Percentiles rank a stretch among this genome's conserved stretches.
phyloP scores from a whole-genome alignment of 306 rosid genomes.

The Trifolium repens region DNA sequence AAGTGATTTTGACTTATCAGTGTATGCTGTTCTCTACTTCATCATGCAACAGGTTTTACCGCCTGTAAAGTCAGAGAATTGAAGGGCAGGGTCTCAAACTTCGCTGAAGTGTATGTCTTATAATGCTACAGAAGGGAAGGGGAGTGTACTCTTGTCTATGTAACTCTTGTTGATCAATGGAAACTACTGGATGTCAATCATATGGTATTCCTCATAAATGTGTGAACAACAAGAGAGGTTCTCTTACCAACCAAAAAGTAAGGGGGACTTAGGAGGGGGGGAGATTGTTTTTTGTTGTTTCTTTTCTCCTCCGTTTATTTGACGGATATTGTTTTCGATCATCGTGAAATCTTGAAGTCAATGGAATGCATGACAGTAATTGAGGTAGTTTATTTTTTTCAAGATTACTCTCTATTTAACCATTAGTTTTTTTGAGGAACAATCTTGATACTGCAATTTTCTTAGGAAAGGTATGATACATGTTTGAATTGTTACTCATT shows the following conservation, averaged over 20 bases:
- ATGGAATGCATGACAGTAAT: slow-evolving; percentile 6
- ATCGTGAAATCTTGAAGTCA: background rate
- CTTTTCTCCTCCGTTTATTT: slow-evolving; percentile 1
- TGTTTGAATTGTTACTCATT: slow-evolving; percentile 22
- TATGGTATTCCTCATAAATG: slow-evolving; percentile 20
- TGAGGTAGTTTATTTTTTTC: slow-evolving; percentile 20
- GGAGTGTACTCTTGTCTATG: background rate
- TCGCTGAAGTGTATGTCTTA: slow-evolving; percentile 8
- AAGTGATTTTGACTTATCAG: slow-evolving; percentile 23
- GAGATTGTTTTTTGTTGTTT: slow-evolving; percentile 24
- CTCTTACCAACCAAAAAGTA: background rate
- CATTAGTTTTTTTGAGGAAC: slow-evolving; percentile 1
- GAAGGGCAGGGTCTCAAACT: background rate
- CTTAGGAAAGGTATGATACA: background rate
- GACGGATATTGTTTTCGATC: slow-evolving; percentile 2
- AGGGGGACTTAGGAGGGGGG: background rate
- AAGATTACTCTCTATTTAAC: background rate
- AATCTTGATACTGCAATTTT: background rate
- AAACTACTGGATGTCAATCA: slow-evolving; percentile 5
- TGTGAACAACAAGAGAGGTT: background rate
- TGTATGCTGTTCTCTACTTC: slow-evolving; percentile 2
- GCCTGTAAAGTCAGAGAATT: slow-evolving; percentile 23
- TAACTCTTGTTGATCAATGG: slow-evolving; percentile 22
- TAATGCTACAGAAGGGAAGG: slow-evolving; percentile 33
- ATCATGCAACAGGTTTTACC: background rate